Percentiles rank a stretch among this genome's conserved stretches.
Conservation (phyloP, 2,329 filamentous ascomycete species). For the Diaporthe ampelina region DNA sequence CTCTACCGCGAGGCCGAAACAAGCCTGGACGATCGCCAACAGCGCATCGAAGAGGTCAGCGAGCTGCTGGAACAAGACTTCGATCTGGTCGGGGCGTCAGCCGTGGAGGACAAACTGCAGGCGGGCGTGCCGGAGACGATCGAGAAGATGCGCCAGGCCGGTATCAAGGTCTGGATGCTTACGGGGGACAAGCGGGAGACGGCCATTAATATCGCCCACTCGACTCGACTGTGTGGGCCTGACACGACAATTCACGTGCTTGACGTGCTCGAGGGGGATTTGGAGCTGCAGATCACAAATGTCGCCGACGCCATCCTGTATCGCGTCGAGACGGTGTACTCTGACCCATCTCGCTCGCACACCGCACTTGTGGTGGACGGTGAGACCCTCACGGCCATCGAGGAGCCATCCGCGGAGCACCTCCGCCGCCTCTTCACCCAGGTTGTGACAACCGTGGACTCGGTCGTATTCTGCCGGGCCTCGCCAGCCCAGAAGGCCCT, state of each 20-base stretch:
- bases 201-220: constrained; percentile 89
- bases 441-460: constrained; percentile 85
- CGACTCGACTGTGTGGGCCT: constrained; percentile 75
- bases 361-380: constrained; percentile 93
- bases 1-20: constrained; percentile 83
- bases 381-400: constrained; percentile 47
- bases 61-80: constrained; percentile 83
- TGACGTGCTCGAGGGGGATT: constrained; percentile 72
- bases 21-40: constrained; percentile 81
- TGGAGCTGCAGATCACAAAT: constrained; percentile 75
- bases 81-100: constrained; percentile 85
- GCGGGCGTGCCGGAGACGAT: constrained; percentile 89
- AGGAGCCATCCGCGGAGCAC: constrained; percentile 40
- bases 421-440: constrained; percentile 78
- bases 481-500: constrained; percentile 90
- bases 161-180: constrained; percentile 94
- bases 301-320: constrained; percentile 74
- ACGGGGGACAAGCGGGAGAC: constrained; percentile 91
- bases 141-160: constrained; percentile 83
- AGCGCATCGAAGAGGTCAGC: constrained; percentile 81
- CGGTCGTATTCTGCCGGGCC: constrained; percentile 93
- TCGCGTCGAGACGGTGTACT: constrained; percentile 45
- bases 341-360: constrained; percentile 61
- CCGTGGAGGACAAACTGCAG: constrained; percentile 91
- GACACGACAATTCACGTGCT: constrained; percentile 83